These are phyloP conservation scores for Mortierella sp. DNA, from an alignment of 371 early-diverging fungal genomes.

Conservation along the genomic window DNA sequence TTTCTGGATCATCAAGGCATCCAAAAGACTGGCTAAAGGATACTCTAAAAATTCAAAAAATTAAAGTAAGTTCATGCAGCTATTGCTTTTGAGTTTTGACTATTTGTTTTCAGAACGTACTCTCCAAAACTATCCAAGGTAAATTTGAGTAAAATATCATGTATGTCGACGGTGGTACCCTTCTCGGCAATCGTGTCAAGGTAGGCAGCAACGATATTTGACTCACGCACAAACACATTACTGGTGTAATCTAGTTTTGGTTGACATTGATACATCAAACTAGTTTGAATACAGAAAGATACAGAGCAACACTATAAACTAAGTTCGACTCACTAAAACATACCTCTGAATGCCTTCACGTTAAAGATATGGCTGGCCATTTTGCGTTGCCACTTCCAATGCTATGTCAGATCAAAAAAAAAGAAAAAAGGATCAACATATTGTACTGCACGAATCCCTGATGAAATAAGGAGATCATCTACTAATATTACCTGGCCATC, in stretches of 20 bases:
- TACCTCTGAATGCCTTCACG: constrained; percentile 80
- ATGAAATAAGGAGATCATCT: not conserved
- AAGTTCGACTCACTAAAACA: constrained; percentile 2
- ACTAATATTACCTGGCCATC: constrained; percentile 65
- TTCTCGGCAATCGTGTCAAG: constrained; percentile 57
- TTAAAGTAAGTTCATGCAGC: not conserved
- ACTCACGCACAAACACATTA: constrained; percentile 66
- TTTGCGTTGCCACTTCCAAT: constrained; percentile 78
- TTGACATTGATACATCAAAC: not conserved
- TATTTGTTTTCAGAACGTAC: constrained; percentile 44
- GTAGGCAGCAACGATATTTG: constrained; percentile 46
- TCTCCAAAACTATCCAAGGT: constrained; percentile 73
- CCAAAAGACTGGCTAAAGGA: constrained; percentile 55
- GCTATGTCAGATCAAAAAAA: constrained; percentile 13
- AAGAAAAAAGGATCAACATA: not conserved
- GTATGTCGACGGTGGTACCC: constrained; percentile 64
- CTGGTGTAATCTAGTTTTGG: constrained; percentile 19
- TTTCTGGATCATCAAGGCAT: constrained; percentile 38
- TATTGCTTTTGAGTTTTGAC: too few relatives aligned
- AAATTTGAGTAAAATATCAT: constrained; percentile 71
- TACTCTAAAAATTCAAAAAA: constrained; percentile 18
- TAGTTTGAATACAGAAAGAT: too few relatives aligned
- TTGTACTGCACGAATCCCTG: not conserved
- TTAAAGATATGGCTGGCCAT: constrained; percentile 78
- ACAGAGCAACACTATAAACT: too few relatives aligned